Evolutionary conservation across 441 rosid species (phyloP), one percentile per base, ranked within the genome.

Genomic region (Daphne laureola): DNA sequence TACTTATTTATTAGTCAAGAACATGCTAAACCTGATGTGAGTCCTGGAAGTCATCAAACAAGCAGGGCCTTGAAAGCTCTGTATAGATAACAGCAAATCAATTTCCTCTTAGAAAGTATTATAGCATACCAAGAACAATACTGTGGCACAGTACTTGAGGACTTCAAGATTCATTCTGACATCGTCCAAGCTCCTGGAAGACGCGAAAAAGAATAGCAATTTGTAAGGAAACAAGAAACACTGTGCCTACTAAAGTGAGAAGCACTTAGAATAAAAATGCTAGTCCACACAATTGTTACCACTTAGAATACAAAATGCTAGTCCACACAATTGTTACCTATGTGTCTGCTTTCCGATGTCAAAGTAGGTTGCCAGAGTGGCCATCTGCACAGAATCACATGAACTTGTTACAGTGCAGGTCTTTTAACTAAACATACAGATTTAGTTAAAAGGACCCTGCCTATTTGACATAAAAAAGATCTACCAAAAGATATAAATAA

Each of bases 341-440:
- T 89, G 92, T 18, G 56, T 56, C 69, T 86, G 95, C 70, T 77
- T 69, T 48, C 96, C 90, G 48, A 89, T 76, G 36, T 69, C 77
- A 61, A 89, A 89, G 68, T 89, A 88, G n/a, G 75, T 69, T 41
- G 92, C 96, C 31, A 89, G 82, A 58, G 79, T 67, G 31, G 92
- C 96, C 96, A 89, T 79, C 92, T 81, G 68, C 68, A 55, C 3
- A 8, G 35, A 51, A 7, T 31, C 38, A 31, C 38, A 31, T 31
- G 38, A 31, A 31, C 38, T 31, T 31, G 38, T 31, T 31, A 31
- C 1, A 9, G 7, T 27, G 38, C 38, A 31, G 7, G 8, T 2
- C 5, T 31, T 31, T 0, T 5, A 31, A 31, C 38, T 31, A 31
- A 31, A 31, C 38, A 6, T 2, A 31, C 38, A 31, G 38, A 6